These are phyloP conservation scores for Corylus avellana DNA, from an alignment of 306 rosid species.

Conservation along the genomic window DNA sequence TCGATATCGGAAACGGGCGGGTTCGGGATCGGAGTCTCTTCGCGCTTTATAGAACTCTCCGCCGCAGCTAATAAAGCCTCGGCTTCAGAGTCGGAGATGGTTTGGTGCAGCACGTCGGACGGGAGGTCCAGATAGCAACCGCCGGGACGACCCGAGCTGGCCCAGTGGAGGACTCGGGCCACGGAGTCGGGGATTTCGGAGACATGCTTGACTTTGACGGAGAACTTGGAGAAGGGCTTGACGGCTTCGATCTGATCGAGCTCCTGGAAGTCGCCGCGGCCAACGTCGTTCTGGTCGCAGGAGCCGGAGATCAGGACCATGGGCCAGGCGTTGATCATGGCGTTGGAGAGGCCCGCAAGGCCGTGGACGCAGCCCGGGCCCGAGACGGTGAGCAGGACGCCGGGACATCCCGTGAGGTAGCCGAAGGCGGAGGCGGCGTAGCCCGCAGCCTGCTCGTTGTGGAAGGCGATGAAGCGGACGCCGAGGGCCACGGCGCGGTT, in stretches of 20 bases:
- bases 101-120: constrained; percentile 77
- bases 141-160: constrained; percentile 72
- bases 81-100: constrained; percentile 53
- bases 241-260: constrained; percentile 82
- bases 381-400: constrained; percentile 87
- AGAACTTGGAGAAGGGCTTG: constrained; percentile 71
- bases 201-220: constrained; percentile 57
- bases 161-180: constrained; percentile 49
- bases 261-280: constrained; percentile 98
- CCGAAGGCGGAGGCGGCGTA: constrained; percentile 98
- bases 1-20: constrained; percentile 37
- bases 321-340: constrained; percentile 83
- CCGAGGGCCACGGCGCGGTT: constrained; percentile 82
- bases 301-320: constrained; percentile 90
- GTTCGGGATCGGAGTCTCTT: not conserved
- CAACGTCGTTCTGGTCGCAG: constrained; percentile 67
- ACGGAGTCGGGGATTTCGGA: constrained; percentile 63
- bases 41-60: constrained; percentile 15
- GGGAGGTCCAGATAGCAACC: constrained; percentile 92
- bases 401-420: constrained; percentile 75
- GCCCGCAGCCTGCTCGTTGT: constrained; percentile 96
- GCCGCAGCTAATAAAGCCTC: constrained; percentile 54
- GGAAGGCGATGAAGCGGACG: constrained; percentile 80
- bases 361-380: constrained; percentile 99
- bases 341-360: constrained; percentile 89